These are phyloP conservation scores for Fraxinus cuspidata DNA, from an alignment of 257 asterid species.

Conservation along the genomic window DNA sequence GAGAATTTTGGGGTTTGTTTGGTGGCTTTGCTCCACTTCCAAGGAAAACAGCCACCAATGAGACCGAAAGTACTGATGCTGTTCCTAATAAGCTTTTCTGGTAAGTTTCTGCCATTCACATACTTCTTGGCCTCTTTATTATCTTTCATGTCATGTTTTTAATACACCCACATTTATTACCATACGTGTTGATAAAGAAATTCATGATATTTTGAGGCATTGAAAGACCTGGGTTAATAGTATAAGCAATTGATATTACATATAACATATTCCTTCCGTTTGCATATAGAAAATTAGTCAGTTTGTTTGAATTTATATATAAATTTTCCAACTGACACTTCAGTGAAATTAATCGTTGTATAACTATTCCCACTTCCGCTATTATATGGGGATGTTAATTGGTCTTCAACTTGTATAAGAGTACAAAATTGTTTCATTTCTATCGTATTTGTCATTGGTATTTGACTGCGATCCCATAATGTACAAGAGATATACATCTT, in stretches of 20 bases:
- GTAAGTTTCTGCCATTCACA: conserved; percentile 43
- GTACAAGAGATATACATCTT: neutral
- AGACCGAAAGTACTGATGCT: conserved; percentile 24
- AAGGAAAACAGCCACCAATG: conserved; percentile 41
- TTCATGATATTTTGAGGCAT: conserved; percentile 4
- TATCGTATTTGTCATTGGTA: neutral
- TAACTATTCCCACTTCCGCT: neutral
- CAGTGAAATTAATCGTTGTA: conserved; percentile 7
- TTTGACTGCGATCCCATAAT: neutral
- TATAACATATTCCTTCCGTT: neutral
- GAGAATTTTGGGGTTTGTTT: conserved; percentile 88
- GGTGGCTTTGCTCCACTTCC: conserved; percentile 98
- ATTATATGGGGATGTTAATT: neutral
- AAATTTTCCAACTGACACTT: neutral
- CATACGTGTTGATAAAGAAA: neutral
- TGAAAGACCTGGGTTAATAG: neutral
- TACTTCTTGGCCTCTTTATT: conserved; percentile 25
- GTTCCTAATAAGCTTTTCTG: conserved; percentile 54
- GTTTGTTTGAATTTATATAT: conserved; percentile 1
- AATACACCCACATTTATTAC: neutral
- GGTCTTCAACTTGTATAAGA: neutral
- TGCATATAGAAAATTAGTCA: neutral
- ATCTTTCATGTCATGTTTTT: conserved; percentile 28
- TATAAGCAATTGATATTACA: neutral
- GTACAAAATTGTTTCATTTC: neutral